Base-by-base conservation (phyloP, 2,329 filamentous ascomycete genomes). In the Saccharata proteae region DNA sequence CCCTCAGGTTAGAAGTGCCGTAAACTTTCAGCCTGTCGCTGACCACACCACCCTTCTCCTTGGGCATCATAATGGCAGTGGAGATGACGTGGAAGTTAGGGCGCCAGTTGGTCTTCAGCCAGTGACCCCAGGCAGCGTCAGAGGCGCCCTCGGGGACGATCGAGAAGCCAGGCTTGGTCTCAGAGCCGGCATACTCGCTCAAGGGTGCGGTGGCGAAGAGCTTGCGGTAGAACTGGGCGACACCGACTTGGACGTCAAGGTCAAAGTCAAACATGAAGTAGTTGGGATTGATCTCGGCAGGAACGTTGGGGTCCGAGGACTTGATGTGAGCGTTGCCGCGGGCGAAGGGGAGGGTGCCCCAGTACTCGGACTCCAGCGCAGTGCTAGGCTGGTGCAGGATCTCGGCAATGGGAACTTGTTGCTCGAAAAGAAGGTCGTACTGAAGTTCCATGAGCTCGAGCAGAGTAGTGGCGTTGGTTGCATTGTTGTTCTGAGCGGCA, bases 261-360 rank as follows among this genome's bases (percentile, higher is more conserved):
- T 64, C 55, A 7, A 61, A 36, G 33, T 66, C 63, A 4, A 62
- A 56, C 6, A 47, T 49, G 28, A 64, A 47, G 27, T 62, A 64
- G 8, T 49, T 50, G 0, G 57, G 54, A 40, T 67, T 58, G 32
- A 67, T 61, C 2, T 38, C 24, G 0, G 62, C 61, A 10, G 52
- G 40, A 2, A 38, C 45, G 0, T 40, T 42, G 0, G 54, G 47
- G 26, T 61, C 46, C 0, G 54, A 25, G 0, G 57, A 61, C 1
- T 39, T 39, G 23, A 65, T 55, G 35, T 65, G 61, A 0, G 59
- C 41, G n/a, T 37, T 52, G 2, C 61, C 62, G 47, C 38, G 57
- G 12, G 30, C 4, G 9, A 27, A 34, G 7, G 30, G 31, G 4
- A 36, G 21, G 6, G 26, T 24, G 21, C 25, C 16, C 30, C 29